A percentile compares a stretch with the other conserved stretches of the same genome.
phyloP scores from a whole-genome alignment of 2,329 filamentous ascomycete genomes.

The Fonsecaea pedrosoi region DNA sequence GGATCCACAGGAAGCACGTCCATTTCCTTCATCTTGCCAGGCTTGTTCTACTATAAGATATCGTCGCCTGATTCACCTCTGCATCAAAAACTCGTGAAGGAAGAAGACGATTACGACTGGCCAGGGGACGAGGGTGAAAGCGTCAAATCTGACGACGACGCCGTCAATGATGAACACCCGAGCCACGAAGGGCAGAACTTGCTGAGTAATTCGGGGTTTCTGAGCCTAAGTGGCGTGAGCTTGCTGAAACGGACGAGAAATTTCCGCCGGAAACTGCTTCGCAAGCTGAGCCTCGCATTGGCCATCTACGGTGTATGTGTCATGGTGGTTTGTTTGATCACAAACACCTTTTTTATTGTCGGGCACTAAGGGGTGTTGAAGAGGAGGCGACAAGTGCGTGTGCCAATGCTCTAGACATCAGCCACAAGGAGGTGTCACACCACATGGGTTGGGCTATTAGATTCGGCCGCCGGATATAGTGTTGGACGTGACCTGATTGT shows the following conservation, averaged over 20 bases:
- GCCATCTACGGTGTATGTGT: slow-evolving; percentile 84
- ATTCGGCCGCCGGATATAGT: background rate
- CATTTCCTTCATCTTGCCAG: slow-evolving; percentile 95
- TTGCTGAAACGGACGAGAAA: slow-evolving; percentile 56
- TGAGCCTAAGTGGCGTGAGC: slow-evolving; percentile 62
- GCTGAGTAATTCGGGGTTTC: slow-evolving; percentile 50
- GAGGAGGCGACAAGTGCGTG: background rate
- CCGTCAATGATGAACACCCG: slow-evolving; percentile 59
- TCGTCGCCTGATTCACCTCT: slow-evolving; percentile 84
- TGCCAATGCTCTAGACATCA: background rate
- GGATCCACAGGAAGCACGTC: slow-evolving; percentile 92
- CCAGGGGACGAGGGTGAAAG: slow-evolving; percentile 57
- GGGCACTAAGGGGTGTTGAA: slow-evolving; percentile 57
- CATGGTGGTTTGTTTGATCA: slow-evolving; percentile 85
- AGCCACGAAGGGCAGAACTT: slow-evolving; percentile 44
- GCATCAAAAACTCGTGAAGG: slow-evolving; percentile 86
- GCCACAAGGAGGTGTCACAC: background rate
- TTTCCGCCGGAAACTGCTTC: slow-evolving; percentile 68
- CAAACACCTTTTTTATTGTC: slow-evolving; percentile 80
- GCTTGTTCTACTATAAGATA: slow-evolving; percentile 98
- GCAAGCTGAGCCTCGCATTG: slow-evolving; percentile 75
- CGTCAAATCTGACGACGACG: slow-evolving; percentile 46
- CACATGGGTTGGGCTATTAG: background rate
- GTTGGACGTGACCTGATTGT: background rate
- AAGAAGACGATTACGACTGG: slow-evolving; percentile 75